Percentiles rank a stretch among this genome's conserved stretches.
These are phyloP conservation scores for Anisogramma anomala DNA, from an alignment of 2,329 filamentous ascomycete species.

Conservation along the genomic window DNA sequence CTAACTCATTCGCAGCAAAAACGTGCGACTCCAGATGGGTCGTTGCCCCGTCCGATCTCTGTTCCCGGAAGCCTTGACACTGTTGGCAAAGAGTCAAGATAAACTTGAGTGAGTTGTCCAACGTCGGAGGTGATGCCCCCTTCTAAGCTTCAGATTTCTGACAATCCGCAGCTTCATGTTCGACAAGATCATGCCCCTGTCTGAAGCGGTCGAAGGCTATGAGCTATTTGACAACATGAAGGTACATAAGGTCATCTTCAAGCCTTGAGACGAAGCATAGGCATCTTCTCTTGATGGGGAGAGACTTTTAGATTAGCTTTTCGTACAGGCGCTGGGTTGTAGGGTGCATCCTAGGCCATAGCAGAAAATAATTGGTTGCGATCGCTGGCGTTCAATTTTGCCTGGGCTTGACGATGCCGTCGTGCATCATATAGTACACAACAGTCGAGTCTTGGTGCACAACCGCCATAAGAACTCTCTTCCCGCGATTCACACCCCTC, in stretches of 20 bases:
- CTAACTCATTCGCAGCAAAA: conserved; percentile 42
- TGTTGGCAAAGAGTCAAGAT: conserved; percentile 56
- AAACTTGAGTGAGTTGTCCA: conserved; percentile 46
- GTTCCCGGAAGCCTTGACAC: conserved; percentile 51
- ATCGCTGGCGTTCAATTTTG: conserved; percentile 54
- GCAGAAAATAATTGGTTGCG: neutral
- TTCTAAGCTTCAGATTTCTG: neutral
- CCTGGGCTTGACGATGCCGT: conserved; percentile 75
- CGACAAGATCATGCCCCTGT: conserved; percentile 61
- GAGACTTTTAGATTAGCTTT: neutral
- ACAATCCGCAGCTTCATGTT: conserved; percentile 54
- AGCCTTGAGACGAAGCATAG: conserved; percentile 25
- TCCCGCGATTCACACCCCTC: conserved; percentile 38
- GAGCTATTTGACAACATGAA: conserved; percentile 62
- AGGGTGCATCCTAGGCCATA: neutral
- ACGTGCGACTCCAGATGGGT: conserved; percentile 63
- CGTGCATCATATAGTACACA: conserved; percentile 74
- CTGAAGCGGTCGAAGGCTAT: conserved; percentile 55
- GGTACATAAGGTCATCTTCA: conserved; percentile 63
- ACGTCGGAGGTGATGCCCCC: neutral
- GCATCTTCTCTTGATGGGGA: neutral
- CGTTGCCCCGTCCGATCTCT: conserved; percentile 63
- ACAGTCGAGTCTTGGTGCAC: conserved; percentile 72
- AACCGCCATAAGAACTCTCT: conserved; percentile 63
- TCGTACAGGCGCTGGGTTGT: too few species aligned